Percentiles rank a stretch among this genome's conserved stretches.
These are phyloP conservation scores for Akanthomyces lecanii DNA, from an alignment of 2,329 filamentous ascomycete species.

Conservation along the genomic window DNA sequence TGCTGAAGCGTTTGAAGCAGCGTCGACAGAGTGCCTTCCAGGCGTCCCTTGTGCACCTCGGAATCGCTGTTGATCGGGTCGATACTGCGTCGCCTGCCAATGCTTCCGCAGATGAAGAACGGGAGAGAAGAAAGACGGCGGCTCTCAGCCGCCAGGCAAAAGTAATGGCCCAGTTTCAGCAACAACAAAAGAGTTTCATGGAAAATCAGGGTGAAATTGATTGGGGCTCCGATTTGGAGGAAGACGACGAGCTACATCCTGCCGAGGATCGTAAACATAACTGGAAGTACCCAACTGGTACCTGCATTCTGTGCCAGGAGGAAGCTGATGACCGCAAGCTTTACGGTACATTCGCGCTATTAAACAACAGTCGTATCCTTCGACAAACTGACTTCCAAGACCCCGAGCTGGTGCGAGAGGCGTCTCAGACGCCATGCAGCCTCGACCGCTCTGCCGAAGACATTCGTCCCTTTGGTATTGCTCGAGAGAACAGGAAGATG, in stretches of 20 bases:
- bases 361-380: constrained; percentile 80
- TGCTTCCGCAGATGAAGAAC: constrained; percentile 64
- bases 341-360: constrained; percentile 88
- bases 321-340: constrained; percentile 84
- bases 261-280: constrained; percentile 59
- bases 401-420: constrained; percentile 79
- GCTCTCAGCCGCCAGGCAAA: constrained; percentile 84
- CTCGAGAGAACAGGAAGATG: constrained; percentile 75
- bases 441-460: constrained; percentile 81
- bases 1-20: constrained; percentile 80
- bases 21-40: constrained; percentile 72
- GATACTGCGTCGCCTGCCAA: constrained; percentile 78
- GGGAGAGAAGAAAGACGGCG: constrained; percentile 82
- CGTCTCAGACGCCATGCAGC: constrained; percentile 69
- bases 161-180: constrained; percentile 97
- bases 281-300: constrained; percentile 89
- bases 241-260: constrained; percentile 63
- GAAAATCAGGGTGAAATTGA: constrained; percentile 82
- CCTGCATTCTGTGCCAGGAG: constrained; percentile 95
- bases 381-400: constrained; percentile 83
- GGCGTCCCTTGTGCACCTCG: constrained; percentile 58
- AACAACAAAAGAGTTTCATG: constrained; percentile 94
- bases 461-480: constrained; percentile 84
- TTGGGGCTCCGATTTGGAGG: constrained; percentile 77
- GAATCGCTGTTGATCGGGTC: constrained; percentile 70